Conservation (phyloP, 1,284 basidiomycete species). For the Xanthoconium separans region DNA sequence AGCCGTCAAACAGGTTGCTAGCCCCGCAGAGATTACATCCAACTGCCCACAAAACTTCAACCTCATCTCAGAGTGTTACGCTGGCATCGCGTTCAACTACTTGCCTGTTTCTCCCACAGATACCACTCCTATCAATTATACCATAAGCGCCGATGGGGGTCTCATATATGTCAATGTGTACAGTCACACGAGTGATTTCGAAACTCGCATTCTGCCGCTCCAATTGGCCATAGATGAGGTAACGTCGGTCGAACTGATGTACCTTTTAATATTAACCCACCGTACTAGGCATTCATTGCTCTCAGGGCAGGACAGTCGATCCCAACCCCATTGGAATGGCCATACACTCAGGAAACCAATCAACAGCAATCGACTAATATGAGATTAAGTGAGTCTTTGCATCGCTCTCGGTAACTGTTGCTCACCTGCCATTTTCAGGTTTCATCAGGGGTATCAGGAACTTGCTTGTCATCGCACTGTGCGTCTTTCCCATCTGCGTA, state of each 20-base stretch:
- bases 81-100: constrained; percentile 63
- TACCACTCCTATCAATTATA: constrained; percentile 59
- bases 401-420: background rate
- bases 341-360: constrained; percentile 68
- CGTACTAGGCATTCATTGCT: constrained; percentile 60
- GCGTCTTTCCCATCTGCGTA: constrained; percentile 17
- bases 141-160: constrained; percentile 66
- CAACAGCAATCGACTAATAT: constrained; percentile 53
- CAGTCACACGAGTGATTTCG: constrained; percentile 67
- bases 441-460: constrained; percentile 60
- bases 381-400: constrained; percentile 50
- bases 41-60: constrained; percentile 77
- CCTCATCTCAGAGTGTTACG: constrained; percentile 67
- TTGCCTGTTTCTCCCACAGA: constrained; percentile 45
- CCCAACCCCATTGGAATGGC: constrained; percentile 65
- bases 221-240: constrained; percentile 79
- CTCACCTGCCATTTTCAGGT: constrained; percentile 36
- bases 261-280: background rate
- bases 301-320: constrained; percentile 53
- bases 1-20: constrained; percentile 48
- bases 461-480: constrained; percentile 66
- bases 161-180: constrained; percentile 63
- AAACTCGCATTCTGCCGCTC: constrained; percentile 64
- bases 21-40: constrained; percentile 48
- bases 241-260: constrained; percentile 14